Evolutionary conservation across 306 rosid genomes (phyloP).

Genomic region (Acacia acuminata): DNA sequence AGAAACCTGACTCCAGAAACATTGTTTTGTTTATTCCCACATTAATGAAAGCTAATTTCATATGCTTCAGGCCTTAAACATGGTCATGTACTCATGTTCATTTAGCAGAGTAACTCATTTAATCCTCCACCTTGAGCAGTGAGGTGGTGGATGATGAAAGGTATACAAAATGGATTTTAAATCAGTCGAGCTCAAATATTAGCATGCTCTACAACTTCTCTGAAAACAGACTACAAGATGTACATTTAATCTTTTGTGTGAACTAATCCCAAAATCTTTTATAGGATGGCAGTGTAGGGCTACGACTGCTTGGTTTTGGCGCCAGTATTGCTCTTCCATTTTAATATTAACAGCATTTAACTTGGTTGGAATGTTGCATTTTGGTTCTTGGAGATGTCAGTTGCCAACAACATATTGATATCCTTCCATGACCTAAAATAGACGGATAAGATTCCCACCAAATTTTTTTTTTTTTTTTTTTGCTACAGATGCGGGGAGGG

Average conservation of each 20-base stretch:
- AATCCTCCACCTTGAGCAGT: not conserved
- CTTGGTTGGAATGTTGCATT: not conserved
- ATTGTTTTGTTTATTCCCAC: not conserved
- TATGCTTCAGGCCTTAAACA: conserved; percentile 25
- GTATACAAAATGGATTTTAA: not conserved
- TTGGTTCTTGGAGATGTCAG: not conserved
- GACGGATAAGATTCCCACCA: not conserved
- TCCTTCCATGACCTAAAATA: not conserved
- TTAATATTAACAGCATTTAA: not conserved
- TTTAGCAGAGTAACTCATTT: conserved; percentile 11
- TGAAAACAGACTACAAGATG: not conserved
- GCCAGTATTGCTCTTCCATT: not conserved
- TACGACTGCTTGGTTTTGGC: not conserved
- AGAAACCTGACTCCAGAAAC: not conserved
- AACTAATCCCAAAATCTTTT: not conserved
- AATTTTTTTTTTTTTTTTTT: too few species aligned
- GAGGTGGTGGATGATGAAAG: not conserved
- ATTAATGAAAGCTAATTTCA: conserved; percentile 25
- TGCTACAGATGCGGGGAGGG: too few species aligned
- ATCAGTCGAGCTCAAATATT: not conserved
- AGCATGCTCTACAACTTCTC: not conserved
- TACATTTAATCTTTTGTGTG: not conserved
- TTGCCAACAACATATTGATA: not conserved
- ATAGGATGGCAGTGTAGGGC: not conserved
- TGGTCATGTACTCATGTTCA: not conserved